These are phyloP conservation scores for Astrephomene gubernaculifera DNA, from an alignment of 139 green algal species.

Conservation along the genomic window DNA sequence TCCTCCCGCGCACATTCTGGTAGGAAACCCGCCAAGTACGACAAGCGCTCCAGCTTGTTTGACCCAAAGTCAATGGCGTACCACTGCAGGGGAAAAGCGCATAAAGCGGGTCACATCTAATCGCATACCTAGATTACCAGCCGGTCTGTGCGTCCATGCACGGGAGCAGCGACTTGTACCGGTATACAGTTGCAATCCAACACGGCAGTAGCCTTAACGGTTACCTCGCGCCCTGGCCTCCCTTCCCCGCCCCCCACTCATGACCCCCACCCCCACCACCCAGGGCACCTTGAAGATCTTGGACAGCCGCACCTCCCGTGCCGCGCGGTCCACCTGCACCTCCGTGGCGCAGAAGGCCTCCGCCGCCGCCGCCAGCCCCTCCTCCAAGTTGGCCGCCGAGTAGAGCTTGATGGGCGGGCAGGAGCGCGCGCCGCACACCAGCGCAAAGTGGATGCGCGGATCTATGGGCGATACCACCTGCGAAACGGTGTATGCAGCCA, in stretches of 20 bases:
- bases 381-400: slow-evolving; percentile 79
- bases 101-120: no score
- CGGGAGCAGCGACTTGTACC: no score
- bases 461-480: slow-evolving; percentile 72
- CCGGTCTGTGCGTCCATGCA: no score
- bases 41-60: slow-evolving; percentile 64
- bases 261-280: background rate
- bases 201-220: no score
- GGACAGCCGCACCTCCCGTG: slow-evolving; percentile 71
- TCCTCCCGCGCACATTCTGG: background rate
- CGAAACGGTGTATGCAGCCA: background rate
- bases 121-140: no score
- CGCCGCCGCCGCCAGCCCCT: slow-evolving; percentile 76
- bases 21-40: slow-evolving; percentile 65
- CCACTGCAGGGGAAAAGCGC: slow-evolving; percentile 76
- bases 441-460: slow-evolving; percentile 94
- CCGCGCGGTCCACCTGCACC: slow-evolving; percentile 69
- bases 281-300: slow-evolving; percentile 85
- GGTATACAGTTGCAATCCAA: no score
- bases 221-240: no score
- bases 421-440: slow-evolving; percentile 93
- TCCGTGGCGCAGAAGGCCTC: slow-evolving; percentile 74
- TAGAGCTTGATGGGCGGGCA: slow-evolving; percentile 96
- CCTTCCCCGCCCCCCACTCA: no score
- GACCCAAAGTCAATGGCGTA: slow-evolving; percentile 86